Base-by-base conservation (phyloP, 2,329 filamentous ascomycete genomes). In the Cladorrhinum sp. region DNA sequence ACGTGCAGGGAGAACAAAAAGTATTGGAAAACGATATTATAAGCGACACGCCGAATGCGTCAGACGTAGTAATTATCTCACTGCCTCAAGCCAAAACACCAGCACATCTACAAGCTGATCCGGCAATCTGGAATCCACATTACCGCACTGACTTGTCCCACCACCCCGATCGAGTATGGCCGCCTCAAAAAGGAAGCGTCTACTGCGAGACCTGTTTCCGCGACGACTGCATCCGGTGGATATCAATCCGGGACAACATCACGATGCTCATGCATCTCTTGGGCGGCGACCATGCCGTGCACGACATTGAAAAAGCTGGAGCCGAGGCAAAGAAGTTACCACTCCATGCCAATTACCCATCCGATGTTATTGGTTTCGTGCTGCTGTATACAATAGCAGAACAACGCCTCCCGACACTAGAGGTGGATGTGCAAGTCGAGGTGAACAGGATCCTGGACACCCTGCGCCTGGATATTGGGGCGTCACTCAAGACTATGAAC, bases 131-230 rank as follows among this genome's bases (percentile, higher is more conserved):
- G 49, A 13, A 25, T 6, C 12, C 25, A 9, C 3, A 27, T 4
- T 6, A 22, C 48, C 7, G 7, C 20, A 5, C 48, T 18, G 20
- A 12, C n/a, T n/a, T n/a, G 6, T 22, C 49, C 10, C 13, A 24
- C 24, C 20, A 20, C 12, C 20, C 49, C 49, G 49, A 50, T 8
- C 18, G 22, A 24, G 3, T 12, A 7, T 50, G 49, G 49, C 49
- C 49, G 9, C 49, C 49, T 16, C 49, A 20, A 3, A 24, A 16
- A 10, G 62, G 62, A 0, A 59, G 6, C 12, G 48, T 65, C 50
- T 60, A 56, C 38, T 65, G 64, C 54, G 58, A 64, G 22, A 20
- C 36, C 2, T 64, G 64, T 48, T 64, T 65, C 53, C 62, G 51
- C 18, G 24, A 61, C n/a, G 64, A 65, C 9, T 23, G 59, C 9